These are phyloP conservation scores for Simmondsia chinensis DNA, from an alignment of 148 eudicot species.

Conservation along the genomic window DNA sequence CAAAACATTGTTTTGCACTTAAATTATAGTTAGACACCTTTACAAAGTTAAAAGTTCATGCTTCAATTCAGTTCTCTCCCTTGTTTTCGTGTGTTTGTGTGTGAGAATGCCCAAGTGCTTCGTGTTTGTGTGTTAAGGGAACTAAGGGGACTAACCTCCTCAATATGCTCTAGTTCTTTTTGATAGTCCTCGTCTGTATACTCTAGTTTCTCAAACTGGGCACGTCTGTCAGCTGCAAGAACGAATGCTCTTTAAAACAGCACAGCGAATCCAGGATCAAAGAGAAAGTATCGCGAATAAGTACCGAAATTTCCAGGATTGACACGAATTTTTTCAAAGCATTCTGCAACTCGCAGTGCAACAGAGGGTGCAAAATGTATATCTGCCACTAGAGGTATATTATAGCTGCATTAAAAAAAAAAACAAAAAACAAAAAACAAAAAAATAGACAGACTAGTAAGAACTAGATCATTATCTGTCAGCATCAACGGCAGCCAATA, in stretches of 20 bases:
- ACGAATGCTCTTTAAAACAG: slow-evolving; percentile 10
- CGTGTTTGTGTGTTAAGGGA: too few species aligned
- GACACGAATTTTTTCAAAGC: slow-evolving; percentile 97
- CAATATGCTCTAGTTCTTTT: slow-evolving; percentile 88
- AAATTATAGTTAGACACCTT: too few species aligned
- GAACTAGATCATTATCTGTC: neutral
- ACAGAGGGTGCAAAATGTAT: slow-evolving; percentile 96
- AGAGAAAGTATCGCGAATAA: slow-evolving; percentile 4
- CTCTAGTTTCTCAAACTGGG: slow-evolving; percentile 88
- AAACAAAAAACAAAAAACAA: neutral
- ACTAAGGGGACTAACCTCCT: slow-evolving; percentile 46
- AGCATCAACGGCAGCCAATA: neutral
- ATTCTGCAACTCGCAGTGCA: slow-evolving; percentile 93
- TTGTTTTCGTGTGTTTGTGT: too few species aligned
- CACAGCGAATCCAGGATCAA: neutral
- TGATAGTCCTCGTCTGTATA: slow-evolving; percentile 91
- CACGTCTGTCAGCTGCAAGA: slow-evolving; percentile 92
- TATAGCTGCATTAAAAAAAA: slow-evolving; percentile 49
- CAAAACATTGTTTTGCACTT: too few species aligned
- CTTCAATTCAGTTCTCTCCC: too few species aligned
- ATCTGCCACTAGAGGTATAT: slow-evolving; percentile 94
- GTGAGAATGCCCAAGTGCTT: too few species aligned
- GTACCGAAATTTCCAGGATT: slow-evolving; percentile 98
- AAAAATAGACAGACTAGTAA: neutral
- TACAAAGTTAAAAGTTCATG: too few species aligned